Evolutionary conservation across 106 monocot genomes (phyloP), one percentile per base, ranked within the genome.

Genomic region (Xerophyta viscosa): DNA sequence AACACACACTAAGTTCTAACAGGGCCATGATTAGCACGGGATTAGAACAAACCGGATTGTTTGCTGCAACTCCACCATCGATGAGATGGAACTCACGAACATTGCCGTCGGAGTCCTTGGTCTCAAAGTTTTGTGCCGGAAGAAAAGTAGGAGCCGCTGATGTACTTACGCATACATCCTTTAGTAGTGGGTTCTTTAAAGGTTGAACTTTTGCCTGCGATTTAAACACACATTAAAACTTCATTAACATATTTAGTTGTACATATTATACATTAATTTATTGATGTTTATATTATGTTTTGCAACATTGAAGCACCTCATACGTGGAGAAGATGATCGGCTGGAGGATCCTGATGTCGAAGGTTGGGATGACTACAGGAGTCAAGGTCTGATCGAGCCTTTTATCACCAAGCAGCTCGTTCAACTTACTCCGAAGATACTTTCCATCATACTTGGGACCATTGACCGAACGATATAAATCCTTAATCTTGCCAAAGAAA

Each of bases 241-340:
- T n/a, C n/a, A n/a, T n/a, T n/a, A n/a, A n/a, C n/a, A n/a, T n/a
- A n/a, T n/a, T n/a, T n/a, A n/a, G n/a, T n/a, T n/a, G n/a, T n/a
- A n/a, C n/a, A n/a, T n/a, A n/a, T n/a, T n/a, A n/a, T n/a, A n/a
- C n/a, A n/a, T n/a, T n/a, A n/a, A n/a, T n/a, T n/a, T n/a, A n/a
- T n/a, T n/a, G n/a, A n/a, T n/a, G n/a, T n/a, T n/a, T n/a, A n/a
- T n/a, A n/a, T n/a, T n/a, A n/a, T n/a, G n/a, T n/a, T n/a, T n/a
- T n/a, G n/a, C n/a, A n/a, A n/a, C n/a, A n/a, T n/a, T n/a, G n/a
- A n/a, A n/a, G n/a, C n/a, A n/a, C n/a, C n/a, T n/a, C n/a, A n/a
- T n/a, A n/a, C n/a, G n/a, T n/a, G n/a, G n/a, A n/a, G 64, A 84
- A 84, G 60, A 84, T 84, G 44, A 43, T 64, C 6, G 84, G 78